phyloP scores from a whole-genome alignment of 345 rosid species.

The Syzygium jambos region DNA sequence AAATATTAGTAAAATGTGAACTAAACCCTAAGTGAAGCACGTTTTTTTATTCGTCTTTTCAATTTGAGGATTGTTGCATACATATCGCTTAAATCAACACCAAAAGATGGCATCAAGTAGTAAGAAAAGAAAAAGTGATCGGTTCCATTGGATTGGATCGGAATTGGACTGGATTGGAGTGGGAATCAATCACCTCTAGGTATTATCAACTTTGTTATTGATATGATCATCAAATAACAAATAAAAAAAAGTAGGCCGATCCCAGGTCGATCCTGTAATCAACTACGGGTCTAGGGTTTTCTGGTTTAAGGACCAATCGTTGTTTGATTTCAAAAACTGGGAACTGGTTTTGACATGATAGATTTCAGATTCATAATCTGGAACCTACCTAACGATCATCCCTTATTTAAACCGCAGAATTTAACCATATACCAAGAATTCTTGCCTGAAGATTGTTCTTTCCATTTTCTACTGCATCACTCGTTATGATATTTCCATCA shows the following conservation, averaged over 20 bases:
- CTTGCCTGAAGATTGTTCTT: not conserved
- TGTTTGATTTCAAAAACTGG: fast-evolving
- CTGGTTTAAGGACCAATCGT: fast-evolving
- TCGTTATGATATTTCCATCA: not conserved
- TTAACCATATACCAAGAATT: not conserved
- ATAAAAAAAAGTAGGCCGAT: not conserved
- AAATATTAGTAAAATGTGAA: too few relatives aligned
- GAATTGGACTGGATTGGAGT: too few relatives aligned
- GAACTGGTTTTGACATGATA: fast-evolving
- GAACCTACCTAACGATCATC: fast-evolving
- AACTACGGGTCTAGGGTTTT: fast-evolving
- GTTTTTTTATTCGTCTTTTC: too few relatives aligned
- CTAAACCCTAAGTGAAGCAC: too few relatives aligned
- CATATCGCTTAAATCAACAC: too few relatives aligned
- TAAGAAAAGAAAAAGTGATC: too few relatives aligned
- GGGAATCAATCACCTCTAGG: not conserved
- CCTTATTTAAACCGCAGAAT: not conserved
- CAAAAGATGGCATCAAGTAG: too few relatives aligned
- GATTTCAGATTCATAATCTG: fast-evolving
- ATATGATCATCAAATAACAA: not conserved
- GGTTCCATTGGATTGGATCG: too few relatives aligned
- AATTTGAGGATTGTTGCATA: too few relatives aligned
- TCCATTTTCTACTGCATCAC: not conserved
- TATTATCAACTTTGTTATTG: not conserved
- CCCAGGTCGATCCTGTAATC: fast-evolving